phyloP scores from a whole-genome alignment of 2,329 filamentous ascomycete species.

The Paraconiothyrium brasiliense region DNA sequence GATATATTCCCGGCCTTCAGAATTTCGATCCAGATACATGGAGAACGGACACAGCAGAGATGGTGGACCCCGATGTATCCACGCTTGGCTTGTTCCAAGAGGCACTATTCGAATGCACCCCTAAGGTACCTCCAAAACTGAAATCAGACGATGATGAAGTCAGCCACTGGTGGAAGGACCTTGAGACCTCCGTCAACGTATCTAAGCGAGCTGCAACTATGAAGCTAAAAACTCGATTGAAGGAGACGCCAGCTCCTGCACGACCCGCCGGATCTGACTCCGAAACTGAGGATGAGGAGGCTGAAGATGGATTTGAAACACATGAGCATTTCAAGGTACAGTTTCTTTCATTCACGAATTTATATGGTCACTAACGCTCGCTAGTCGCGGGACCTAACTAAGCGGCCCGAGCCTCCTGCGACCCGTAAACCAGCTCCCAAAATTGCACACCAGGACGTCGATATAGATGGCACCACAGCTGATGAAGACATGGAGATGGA shows the following conservation, averaged over 20 bases:
- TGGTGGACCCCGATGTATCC: constrained; percentile 35
- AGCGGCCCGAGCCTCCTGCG: constrained; percentile 4
- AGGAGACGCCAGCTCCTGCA: constrained; percentile 13
- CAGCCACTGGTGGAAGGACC: constrained; percentile 33
- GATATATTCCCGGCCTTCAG: constrained; percentile 63
- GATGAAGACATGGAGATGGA: constrained; percentile 40
- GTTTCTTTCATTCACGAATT: neutral
- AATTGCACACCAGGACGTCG: constrained; percentile 9
- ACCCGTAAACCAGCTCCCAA: neutral
- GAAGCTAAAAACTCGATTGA: constrained; percentile 16
- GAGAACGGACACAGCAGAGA: constrained; percentile 42
- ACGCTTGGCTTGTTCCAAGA: constrained; percentile 47
- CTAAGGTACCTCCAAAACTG: constrained; percentile 37
- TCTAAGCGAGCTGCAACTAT: constrained; percentile 23
- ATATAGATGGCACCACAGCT: constrained; percentile 35
- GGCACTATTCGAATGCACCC: constrained; percentile 39
- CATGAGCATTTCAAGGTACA: constrained; percentile 44
- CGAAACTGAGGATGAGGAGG: constrained; percentile 40
- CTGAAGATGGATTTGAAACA: constrained; percentile 49
- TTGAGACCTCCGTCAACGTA: constrained; percentile 24
- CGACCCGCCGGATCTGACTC: constrained; percentile 17
- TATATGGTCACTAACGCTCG: constrained; percentile 4
- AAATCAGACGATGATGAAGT: constrained; percentile 27
- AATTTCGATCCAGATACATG: constrained; percentile 62
- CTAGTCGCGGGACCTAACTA: constrained; percentile 23